A percentile compares a stretch with the other conserved stretches of the same genome.
These are phyloP conservation scores for Arachis monticola DNA, from an alignment of 331 rosid species.

Conservation along the genomic window DNA sequence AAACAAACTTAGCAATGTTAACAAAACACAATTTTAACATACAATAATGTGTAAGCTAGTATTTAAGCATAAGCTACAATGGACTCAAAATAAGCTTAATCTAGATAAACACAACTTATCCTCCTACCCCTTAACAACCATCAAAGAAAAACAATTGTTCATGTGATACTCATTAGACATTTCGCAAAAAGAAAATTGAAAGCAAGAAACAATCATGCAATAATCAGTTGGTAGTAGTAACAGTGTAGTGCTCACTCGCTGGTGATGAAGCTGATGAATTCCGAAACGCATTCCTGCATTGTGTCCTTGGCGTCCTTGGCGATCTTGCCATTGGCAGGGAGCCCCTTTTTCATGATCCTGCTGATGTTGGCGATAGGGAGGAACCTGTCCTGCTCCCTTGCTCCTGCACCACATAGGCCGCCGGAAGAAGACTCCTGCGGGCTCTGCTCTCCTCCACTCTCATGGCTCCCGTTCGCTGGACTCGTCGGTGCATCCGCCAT, in stretches of 20 bases:
- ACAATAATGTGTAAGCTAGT: no score
- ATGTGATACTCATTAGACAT: not conserved
- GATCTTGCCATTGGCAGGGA: conserved; percentile 87
- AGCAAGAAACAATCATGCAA: not conserved
- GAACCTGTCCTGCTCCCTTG: conserved; percentile 78
- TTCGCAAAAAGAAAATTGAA: not conserved
- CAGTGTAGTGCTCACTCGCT: conserved; percentile 63
- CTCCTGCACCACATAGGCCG: conserved; percentile 10
- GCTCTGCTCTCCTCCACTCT: conserved; percentile 92
- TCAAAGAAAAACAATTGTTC: no score
- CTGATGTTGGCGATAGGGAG: conserved; percentile 94
- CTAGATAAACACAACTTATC: not conserved
- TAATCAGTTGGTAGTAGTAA: not conserved
- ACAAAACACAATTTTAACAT: no score
- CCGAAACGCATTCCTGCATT: conserved; percentile 93
- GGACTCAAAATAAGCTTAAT: not conserved
- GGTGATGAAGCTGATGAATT: conserved; percentile 90
- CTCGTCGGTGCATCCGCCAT: conserved; percentile 88
- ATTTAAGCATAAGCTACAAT: no score
- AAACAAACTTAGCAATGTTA: not conserved
- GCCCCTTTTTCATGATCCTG: conserved; percentile 91
- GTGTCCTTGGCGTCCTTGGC: conserved; percentile 94
- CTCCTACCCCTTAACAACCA: not conserved
- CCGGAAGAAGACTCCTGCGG: conserved; percentile 51
- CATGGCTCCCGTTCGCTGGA: conserved; percentile 72